phyloP scores from a whole-genome alignment of 257 asterid genomes.

The Cordia subcordata region DNA sequence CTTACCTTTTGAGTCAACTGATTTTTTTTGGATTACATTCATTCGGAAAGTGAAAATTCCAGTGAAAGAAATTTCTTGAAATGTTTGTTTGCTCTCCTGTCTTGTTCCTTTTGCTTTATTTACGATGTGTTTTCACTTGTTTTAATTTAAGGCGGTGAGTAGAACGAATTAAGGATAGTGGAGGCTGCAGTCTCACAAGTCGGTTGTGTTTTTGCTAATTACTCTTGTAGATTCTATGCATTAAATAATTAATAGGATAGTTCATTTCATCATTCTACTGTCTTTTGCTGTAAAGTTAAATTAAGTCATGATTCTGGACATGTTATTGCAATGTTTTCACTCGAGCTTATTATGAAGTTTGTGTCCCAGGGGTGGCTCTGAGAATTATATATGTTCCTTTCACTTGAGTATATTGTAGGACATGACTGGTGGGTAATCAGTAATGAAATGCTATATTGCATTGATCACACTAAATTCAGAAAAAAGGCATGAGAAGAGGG shows the following conservation, averaged over 20 bases:
- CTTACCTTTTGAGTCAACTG: not conserved
- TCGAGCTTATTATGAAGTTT: slow-evolving; percentile 16
- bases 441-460: not conserved
- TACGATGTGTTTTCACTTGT: not conserved
- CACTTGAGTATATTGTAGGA: slow-evolving; percentile 1
- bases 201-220: too few species aligned
- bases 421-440: not conserved
- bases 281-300: slow-evolving; percentile 1
- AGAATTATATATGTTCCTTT: slow-evolving; percentile 18
- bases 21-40: too few species aligned
- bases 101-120: not conserved
- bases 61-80: not conserved
- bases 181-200: too few species aligned
- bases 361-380: slow-evolving; percentile 21
- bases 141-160: not conserved
- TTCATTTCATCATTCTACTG: not conserved
- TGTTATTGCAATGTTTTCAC: not conserved
- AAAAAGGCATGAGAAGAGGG: not conserved
- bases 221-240: too few species aligned
- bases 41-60: not conserved
- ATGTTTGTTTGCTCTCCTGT: not conserved
- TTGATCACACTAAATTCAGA: not conserved
- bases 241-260: too few species aligned
- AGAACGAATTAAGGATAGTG: too few species aligned
- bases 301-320: not conserved